A percentile compares a stretch with the other conserved stretches of the same genome.
Conservation (phyloP, 441 rosid species). For the Croton setiger region DNA sequence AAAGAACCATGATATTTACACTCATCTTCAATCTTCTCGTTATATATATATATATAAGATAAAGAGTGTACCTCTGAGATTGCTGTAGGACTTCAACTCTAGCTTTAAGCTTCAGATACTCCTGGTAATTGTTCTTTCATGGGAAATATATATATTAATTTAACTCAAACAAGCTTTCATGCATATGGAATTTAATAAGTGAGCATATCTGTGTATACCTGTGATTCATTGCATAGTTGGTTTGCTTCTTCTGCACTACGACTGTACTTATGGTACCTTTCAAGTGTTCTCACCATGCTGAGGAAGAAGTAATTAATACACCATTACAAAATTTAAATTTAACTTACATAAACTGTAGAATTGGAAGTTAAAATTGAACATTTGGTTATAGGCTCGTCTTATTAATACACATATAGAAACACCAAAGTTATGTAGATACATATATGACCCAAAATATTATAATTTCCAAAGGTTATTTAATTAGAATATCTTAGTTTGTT, state of each 20-base stretch:
- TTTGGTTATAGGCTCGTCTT: no score
- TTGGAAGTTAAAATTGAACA: no score
- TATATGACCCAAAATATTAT: no score
- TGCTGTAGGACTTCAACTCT: slow-evolving; percentile 47
- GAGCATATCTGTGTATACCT: slow-evolving; percentile 26
- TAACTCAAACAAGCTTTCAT: not conserved
- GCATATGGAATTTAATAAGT: not conserved
- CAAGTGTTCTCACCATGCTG: slow-evolving; percentile 55
- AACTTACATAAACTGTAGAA: no score
- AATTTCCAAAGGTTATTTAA: no score
- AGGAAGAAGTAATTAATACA: not conserved
- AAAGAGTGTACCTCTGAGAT: slow-evolving; percentile 41
- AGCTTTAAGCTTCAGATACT: slow-evolving; percentile 52
- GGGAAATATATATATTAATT: not conserved
- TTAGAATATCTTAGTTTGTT: no score
- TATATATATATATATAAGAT: not conserved
- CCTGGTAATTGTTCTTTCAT: slow-evolving; percentile 47
- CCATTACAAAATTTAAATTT: not conserved
- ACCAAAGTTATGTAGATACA: no score
- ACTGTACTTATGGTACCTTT: slow-evolving; percentile 53
- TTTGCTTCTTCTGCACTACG: slow-evolving; percentile 37
- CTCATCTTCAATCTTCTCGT: no score
- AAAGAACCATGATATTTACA: not conserved
- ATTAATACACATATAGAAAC: no score
- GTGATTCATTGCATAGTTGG: slow-evolving; percentile 31